Evolutionary conservation across 2,329 filamentous ascomycete species (phyloP), one percentile per base, ranked within the genome.

Genomic region (Bipolaris bicolor): DNA sequence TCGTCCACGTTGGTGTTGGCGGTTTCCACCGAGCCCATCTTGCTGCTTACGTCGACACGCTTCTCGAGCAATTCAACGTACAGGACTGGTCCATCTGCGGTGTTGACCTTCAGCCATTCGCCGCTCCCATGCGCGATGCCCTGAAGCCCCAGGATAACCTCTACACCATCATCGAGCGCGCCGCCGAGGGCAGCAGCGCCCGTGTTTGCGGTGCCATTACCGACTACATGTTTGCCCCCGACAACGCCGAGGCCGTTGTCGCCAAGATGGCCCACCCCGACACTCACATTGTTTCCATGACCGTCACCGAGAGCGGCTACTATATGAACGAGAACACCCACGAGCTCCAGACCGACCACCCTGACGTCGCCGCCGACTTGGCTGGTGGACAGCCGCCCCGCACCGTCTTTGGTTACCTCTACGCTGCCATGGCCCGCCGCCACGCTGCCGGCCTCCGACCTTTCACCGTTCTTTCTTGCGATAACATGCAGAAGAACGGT

Each of bases 401-500:
- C 47, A 71, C 68, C 20, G 63, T 67, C 54, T 71, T 67, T 24
- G 68, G 67, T n/a, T 71, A 67, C 41, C 60, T 71, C 15, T 66
- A 67, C 40, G 61, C 61, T 41, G 68, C 68, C 40, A 60, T 71
- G 55, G 67, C 55, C 33, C 57, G 66, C 33, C 68, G 68, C 31
- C 64, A 66, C 58, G 63, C 63, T 39, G 65, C 68, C 39, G 68
- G 68, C 44, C 51, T 71, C 33, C 63, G 62, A 31, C 68, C 68
- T 9, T 71, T 71, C 55, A 71, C 68, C 22, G 68, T 71, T 39
- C 58, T 71, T 54, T 71, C 68, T 18, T 71, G 68, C 62, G 68
- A 71, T 56, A 71, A 71, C 63, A 68, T 71, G 67, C 65, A 68
- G 61, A 68, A 67, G 60, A 71, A 71, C 52, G 68, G 68, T 34